Conservation (phyloP, 495 filamentous ascomycete genomes). For the Oleoguttula mirabilis region DNA sequence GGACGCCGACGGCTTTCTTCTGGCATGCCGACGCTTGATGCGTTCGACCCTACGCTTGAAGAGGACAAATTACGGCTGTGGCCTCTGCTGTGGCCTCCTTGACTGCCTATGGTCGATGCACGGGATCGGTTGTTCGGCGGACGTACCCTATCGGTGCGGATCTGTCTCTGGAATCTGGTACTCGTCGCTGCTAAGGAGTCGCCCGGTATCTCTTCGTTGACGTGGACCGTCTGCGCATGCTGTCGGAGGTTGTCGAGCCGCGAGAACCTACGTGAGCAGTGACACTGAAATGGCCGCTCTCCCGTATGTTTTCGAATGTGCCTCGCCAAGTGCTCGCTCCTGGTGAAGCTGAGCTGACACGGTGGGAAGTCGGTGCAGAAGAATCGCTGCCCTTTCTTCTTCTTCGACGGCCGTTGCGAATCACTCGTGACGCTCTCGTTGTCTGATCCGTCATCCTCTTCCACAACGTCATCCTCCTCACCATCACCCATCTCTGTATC, state of each 20-base stretch:
- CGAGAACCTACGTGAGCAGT: conserved; percentile 92
- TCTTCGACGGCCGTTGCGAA: conserved; percentile 57
- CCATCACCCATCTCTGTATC: conserved; percentile 62
- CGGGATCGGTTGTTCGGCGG: conserved; percentile 58
- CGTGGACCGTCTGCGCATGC: conserved; percentile 94
- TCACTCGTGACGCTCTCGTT: conserved; percentile 62
- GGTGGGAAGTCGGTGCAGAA: conserved; percentile 96
- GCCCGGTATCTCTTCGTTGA: conserved; percentile 90
- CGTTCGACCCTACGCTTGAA: conserved; percentile 69
- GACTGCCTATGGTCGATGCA: conserved; percentile 58
- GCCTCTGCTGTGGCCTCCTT: conserved; percentile 56
- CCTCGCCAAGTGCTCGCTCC: conserved; percentile 88
- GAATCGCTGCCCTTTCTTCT: conserved; percentile 94
- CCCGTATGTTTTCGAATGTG: conserved; percentile 98
- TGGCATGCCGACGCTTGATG: conserved; percentile 52
- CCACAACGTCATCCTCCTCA: conserved; percentile 66
- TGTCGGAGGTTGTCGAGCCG: conserved; percentile 91
- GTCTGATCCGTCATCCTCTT: conserved; percentile 63
- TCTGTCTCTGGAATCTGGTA: conserved; percentile 86
- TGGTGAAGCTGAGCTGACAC: conserved; percentile 87
- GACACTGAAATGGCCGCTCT: conserved; percentile 93
- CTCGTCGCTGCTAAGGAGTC: conserved; percentile 91
- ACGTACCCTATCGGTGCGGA: conserved; percentile 71
- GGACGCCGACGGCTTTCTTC: conserved; percentile 59
- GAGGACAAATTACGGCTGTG: conserved; percentile 76